Conservation (phyloP, 2,329 filamentous ascomycete genomes). For the Chaetomiaceae sp. region DNA sequence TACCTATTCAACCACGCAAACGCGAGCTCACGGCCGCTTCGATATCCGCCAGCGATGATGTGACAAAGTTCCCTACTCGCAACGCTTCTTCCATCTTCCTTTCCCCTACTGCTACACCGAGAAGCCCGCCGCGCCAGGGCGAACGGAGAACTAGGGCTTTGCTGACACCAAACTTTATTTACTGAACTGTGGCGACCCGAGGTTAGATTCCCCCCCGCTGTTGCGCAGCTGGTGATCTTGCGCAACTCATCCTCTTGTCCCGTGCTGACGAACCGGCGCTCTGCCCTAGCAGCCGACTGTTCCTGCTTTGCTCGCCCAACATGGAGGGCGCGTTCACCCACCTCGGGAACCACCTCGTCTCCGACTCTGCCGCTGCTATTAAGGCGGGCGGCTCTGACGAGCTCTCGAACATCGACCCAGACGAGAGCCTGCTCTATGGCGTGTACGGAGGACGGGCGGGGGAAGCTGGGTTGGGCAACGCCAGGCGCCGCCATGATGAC, state of each 20-base stretch:
- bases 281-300: constrained; percentile 18
- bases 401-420: constrained; percentile 62
- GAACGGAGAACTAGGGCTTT: no score
- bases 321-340: constrained; percentile 90
- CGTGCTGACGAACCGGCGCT: constrained; percentile 10
- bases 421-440: constrained; percentile 75
- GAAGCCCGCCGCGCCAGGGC: no score
- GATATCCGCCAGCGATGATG: constrained; percentile 21
- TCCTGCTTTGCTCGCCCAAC: constrained; percentile 26
- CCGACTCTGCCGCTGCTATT: constrained; percentile 77
- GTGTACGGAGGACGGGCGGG: constrained; percentile 56
- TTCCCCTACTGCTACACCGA: constrained; percentile 7
- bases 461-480: constrained; percentile 41
- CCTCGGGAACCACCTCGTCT: constrained; percentile 79
- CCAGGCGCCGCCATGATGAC: constrained; percentile 61
- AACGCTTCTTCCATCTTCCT: constrained; percentile 7
- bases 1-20: neutral
- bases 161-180: constrained; percentile 8
- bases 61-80: constrained; percentile 18
- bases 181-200: constrained; percentile 11
- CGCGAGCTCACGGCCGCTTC: constrained; percentile 11
- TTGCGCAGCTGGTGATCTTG: neutral
- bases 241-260: neutral
- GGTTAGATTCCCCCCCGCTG: constrained; percentile 10
- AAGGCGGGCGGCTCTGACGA: constrained; percentile 78